phyloP scores from a whole-genome alignment of 345 rosid genomes.

The Brassica napus region DNA sequence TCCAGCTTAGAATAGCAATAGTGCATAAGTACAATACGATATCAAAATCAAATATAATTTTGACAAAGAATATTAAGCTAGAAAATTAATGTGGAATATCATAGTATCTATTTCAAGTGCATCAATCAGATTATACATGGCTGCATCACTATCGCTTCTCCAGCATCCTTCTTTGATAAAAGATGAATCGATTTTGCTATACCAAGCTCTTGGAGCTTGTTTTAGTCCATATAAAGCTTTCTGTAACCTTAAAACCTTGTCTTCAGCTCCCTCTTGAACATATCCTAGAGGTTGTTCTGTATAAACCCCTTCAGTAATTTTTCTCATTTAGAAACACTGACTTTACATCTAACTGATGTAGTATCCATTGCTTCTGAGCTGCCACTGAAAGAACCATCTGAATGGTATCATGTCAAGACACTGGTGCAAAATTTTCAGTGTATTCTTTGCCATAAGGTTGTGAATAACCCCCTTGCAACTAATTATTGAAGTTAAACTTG shows the following conservation, averaged over 20 bases:
- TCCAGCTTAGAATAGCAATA: too few relatives aligned
- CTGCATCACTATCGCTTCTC: background rate
- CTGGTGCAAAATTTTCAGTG: background rate
- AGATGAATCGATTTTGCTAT: background rate
- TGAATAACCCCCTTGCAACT: background rate
- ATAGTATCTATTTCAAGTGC: too few relatives aligned
- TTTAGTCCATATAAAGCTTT: background rate
- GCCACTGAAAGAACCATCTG: background rate
- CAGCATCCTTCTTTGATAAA: background rate
- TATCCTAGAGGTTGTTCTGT: background rate
- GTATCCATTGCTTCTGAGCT: background rate
- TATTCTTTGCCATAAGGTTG: background rate
- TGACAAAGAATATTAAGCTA: too few relatives aligned
- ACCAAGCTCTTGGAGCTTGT: background rate
- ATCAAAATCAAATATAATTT: too few relatives aligned
- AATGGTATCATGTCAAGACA: background rate
- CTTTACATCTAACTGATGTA: background rate
- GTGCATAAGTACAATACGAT: too few relatives aligned
- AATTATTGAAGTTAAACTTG: too few relatives aligned
- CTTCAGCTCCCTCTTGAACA: background rate
- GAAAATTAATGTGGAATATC: too few relatives aligned
- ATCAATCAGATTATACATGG: background rate
- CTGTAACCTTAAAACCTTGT: background rate
- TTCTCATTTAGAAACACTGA: background rate
- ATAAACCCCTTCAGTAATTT: background rate